These are phyloP conservation scores for Puccinia hordei DNA, from an alignment of 1,284 basidiomycete genomes.

Conservation along the genomic window DNA sequence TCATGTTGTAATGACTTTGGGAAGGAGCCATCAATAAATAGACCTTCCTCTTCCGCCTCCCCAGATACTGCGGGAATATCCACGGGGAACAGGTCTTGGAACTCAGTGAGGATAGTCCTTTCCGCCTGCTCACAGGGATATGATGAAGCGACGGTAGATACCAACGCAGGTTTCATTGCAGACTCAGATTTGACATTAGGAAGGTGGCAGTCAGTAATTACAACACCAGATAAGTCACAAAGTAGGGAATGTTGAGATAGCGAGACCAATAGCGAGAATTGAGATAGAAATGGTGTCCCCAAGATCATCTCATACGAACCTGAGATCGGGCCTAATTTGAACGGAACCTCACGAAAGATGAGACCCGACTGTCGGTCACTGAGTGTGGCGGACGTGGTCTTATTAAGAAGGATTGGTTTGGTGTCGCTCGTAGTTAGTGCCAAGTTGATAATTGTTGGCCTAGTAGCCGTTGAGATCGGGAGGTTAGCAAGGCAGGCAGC, in stretches of 20 bases:
- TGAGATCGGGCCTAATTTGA: neutral
- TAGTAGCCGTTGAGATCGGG: neutral
- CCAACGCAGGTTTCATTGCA: neutral
- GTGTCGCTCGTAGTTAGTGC: neutral
- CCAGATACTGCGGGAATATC: slow-evolving; percentile 14
- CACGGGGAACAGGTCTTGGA: too few relatives aligned
- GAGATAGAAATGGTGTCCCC: slow-evolving; percentile 7
- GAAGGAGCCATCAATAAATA: neutral
- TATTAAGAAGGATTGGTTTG: neutral
- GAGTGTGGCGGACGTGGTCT: neutral
- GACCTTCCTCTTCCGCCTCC: neutral
- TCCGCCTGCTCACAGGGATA: neutral
- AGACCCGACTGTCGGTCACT: neutral
- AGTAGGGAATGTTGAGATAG: neutral
- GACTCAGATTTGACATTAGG: neutral
- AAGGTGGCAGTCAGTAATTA: neutral
- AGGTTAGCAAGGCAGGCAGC: neutral
- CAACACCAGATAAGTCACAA: neutral
- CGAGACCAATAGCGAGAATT: neutral
- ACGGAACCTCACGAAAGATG: neutral
- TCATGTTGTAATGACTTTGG: neutral
- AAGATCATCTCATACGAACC: neutral
- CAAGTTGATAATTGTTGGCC: neutral
- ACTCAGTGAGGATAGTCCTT: slow-evolving; percentile 2
- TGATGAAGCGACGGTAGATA: neutral